Percentiles rank a stretch among this genome's conserved stretches.
phyloP scores from a whole-genome alignment of 768 basidiomycete species.

The Russula sp. region DNA sequence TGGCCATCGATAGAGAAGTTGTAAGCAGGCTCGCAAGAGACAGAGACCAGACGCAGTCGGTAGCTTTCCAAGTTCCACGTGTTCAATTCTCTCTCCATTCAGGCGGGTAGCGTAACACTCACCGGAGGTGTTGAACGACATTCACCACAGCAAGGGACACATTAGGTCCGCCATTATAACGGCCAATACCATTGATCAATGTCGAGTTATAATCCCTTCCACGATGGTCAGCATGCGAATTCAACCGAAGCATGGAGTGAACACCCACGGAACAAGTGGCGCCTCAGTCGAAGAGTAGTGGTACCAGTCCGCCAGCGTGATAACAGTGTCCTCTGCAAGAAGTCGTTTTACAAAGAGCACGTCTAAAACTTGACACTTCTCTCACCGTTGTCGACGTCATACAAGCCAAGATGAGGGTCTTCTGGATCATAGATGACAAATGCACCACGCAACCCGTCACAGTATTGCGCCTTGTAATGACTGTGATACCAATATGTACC shows the following conservation, averaged over 20 bases:
- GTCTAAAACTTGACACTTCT: neutral
- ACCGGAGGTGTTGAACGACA: slow-evolving; percentile 30
- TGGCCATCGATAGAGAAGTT: slow-evolving; percentile 27
- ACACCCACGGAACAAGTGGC: slow-evolving; percentile 7
- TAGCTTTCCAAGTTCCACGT: slow-evolving; percentile 31
- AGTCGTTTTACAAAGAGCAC: neutral
- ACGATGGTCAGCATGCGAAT: neutral
- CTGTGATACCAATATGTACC: slow-evolving; percentile 33
- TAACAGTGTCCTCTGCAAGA: slow-evolving; percentile 22
- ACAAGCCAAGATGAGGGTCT: slow-evolving; percentile 24
- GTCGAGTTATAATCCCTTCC: slow-evolving; percentile 31
- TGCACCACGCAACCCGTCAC: slow-evolving; percentile 28
- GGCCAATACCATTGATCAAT: slow-evolving; percentile 47
- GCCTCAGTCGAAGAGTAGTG: neutral
- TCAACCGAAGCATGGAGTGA: slow-evolving; percentile 25
- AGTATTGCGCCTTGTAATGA: slow-evolving; percentile 34
- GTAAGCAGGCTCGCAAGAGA: slow-evolving; percentile 38
- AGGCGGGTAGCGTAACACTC: neutral
- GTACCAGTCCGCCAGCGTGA: slow-evolving; percentile 26
- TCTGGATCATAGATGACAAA: slow-evolving; percentile 27
- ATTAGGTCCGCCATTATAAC: slow-evolving; percentile 35
- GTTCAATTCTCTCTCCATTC: neutral
- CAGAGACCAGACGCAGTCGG: slow-evolving; percentile 45
- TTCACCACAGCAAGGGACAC: slow-evolving; percentile 38
- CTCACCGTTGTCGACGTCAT: slow-evolving; percentile 27